These are phyloP conservation scores for Globisporangium cylindrosporum DNA, from an alignment of 352 stramenopile genomes.

Conservation along the genomic window DNA sequence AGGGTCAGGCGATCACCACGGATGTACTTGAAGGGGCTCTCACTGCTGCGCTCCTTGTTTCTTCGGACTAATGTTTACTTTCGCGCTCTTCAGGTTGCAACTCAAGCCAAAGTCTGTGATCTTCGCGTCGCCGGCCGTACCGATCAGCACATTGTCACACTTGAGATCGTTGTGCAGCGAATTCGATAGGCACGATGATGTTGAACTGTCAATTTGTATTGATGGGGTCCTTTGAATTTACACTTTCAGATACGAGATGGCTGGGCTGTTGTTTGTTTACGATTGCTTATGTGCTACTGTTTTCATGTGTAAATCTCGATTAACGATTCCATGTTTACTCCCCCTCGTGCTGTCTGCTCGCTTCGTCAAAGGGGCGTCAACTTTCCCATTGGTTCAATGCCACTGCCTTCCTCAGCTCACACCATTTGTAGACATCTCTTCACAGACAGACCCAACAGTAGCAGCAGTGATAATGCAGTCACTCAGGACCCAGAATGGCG, in stretches of 20 bases:
- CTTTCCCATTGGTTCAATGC: neutral
- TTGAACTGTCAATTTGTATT: neutral
- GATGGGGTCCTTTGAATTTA: neutral
- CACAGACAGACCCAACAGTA: neutral
- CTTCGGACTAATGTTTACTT: neutral
- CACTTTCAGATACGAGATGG: neutral
- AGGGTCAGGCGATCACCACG: neutral
- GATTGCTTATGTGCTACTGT: neutral
- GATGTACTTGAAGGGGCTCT: neutral
- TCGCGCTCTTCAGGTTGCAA: neutral
- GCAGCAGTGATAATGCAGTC: no score
- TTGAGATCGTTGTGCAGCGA: neutral
- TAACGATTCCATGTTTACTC: neutral
- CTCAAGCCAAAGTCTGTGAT: neutral
- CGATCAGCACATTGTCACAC: neutral
- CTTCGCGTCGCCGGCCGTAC: neutral
- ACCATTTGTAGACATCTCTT: neutral
- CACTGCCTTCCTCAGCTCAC: neutral
- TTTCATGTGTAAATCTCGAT: neutral
- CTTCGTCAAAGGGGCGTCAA: neutral
- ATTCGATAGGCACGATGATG: neutral
- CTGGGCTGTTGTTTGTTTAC: no score
- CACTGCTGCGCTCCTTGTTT: neutral
- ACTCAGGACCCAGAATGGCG: neutral
- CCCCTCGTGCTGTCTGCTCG: neutral